A percentile compares a stretch with the other conserved stretches of the same genome.
Evolutionary conservation across 2,329 filamentous ascomycete genomes (phyloP).

Genomic region (Fusarium heterosporum): DNA sequence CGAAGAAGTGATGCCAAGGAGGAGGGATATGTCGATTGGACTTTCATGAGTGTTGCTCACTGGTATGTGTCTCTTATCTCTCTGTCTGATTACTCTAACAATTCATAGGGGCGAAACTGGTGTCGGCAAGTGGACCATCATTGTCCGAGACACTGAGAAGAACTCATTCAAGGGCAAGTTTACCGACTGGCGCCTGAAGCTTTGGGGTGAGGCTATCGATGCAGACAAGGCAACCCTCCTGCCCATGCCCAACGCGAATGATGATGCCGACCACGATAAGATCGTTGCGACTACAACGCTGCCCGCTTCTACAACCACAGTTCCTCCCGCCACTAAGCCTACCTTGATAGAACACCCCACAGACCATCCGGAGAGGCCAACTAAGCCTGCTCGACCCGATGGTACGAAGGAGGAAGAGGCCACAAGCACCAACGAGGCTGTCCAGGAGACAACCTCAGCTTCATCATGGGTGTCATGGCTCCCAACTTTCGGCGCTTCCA

Average conservation of each 20-base stretch:
- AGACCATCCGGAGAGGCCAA: conserved; percentile 73
- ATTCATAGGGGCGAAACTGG: conserved; percentile 82
- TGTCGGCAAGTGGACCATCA: conserved; percentile 88
- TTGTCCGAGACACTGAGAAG: conserved; percentile 84
- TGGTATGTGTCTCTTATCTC: conserved; percentile 69
- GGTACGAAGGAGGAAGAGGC: conserved; percentile 45
- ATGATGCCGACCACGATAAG: conserved; percentile 83
- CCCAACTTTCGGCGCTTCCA: conserved; percentile 89
- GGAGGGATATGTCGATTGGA: conserved; percentile 91
- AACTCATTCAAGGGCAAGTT: conserved; percentile 85
- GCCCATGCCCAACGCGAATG: conserved; percentile 84
- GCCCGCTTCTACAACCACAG: conserved; percentile 73
- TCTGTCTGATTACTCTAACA: conserved; percentile 47
- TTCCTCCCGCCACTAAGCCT: conserved; percentile 58
- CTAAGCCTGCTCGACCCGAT: conserved; percentile 60
- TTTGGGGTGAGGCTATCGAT: conserved; percentile 93
- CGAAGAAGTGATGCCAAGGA: conserved; percentile 75
- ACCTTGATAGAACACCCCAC: conserved; percentile 62
- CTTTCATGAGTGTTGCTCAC: conserved; percentile 98
- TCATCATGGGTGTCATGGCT: conserved; percentile 87
- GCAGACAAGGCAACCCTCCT: conserved; percentile 76
- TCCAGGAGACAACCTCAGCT: conserved; percentile 58
- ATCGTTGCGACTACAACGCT: conserved; percentile 66
- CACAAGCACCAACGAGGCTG: conserved; percentile 48
- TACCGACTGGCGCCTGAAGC: conserved; percentile 90